These are phyloP conservation scores for Aegilops longissima DNA, from an alignment of 176 grass and related monocot species.

Conservation along the genomic window DNA sequence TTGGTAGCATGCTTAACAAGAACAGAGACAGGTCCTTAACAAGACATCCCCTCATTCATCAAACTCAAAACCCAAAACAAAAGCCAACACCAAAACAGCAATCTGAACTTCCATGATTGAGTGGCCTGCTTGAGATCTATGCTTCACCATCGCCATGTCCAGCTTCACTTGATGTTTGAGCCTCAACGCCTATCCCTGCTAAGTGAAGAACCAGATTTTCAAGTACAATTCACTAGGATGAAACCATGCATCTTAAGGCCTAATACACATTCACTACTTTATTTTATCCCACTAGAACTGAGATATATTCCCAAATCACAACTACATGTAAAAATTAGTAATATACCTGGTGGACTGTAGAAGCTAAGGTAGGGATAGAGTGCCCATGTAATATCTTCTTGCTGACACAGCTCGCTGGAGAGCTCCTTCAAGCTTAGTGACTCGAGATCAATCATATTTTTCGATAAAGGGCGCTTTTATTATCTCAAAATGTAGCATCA, in stretches of 20 bases:
- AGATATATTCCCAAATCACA: background rate
- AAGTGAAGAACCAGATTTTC: background rate
- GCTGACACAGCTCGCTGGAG: background rate
- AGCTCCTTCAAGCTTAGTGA: background rate
- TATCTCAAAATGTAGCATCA: too few species aligned
- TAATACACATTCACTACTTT: background rate
- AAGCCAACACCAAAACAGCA: background rate
- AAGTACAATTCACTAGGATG: background rate
- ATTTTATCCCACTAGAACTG: background rate
- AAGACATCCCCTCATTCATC: background rate
- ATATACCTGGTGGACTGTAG: background rate
- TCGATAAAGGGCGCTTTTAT: too few species aligned
- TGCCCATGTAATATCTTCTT: background rate
- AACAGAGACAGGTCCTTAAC: background rate
- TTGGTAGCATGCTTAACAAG: background rate
- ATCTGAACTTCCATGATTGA: background rate
- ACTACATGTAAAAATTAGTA: background rate
- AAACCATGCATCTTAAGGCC: background rate
- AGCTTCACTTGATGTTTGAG: background rate
- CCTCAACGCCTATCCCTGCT: background rate
- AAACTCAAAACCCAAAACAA: background rate
- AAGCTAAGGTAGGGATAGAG: background rate
- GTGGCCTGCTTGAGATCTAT: background rate
- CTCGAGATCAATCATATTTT: background rate
- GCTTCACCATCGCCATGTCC: background rate